phyloP scores from a whole-genome alignment of 176 grass and related monocot genomes.

The Neostapfia colusana region DNA sequence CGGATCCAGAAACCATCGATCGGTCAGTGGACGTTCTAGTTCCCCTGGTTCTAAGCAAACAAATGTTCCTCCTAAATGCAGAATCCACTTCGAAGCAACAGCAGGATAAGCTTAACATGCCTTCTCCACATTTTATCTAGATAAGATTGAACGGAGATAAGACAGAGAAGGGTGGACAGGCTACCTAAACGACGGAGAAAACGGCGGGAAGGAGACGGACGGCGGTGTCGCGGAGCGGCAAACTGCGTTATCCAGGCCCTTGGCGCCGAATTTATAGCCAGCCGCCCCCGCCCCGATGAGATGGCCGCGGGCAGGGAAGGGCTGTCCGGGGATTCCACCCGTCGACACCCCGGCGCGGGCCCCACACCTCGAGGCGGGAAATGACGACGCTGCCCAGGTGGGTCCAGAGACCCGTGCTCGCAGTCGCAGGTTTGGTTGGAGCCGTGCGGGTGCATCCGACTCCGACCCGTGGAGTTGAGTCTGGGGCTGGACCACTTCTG shows the following conservation, averaged over 20 bases:
- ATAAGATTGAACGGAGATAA: neutral
- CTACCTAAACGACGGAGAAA: neutral
- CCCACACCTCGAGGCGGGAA: neutral
- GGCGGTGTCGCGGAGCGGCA: constrained; percentile 24
- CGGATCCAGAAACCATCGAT: neutral
- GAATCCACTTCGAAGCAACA: neutral
- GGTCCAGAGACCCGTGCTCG: neutral
- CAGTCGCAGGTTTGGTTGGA: neutral
- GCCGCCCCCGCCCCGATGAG: too few species aligned
- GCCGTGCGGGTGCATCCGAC: neutral
- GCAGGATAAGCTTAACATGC: neutral
- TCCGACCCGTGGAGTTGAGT: too few species aligned
- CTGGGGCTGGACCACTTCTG: neutral
- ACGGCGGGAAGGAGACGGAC: neutral
- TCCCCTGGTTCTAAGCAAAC: neutral
- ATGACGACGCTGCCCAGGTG: neutral
- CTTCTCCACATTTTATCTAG: neutral
- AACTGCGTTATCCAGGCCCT: constrained; percentile 29
- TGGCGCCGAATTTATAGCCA: constrained; percentile 35
- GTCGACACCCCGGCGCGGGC: neutral
- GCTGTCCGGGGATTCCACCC: constrained; percentile 30
- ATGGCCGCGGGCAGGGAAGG: constrained; percentile 30
- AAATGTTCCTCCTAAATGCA: too few species aligned
- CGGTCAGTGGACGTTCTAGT: too few species aligned
- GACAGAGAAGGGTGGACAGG: neutral